Percentiles rank a stretch among this genome's conserved stretches.
Evolutionary conservation across 2,329 filamentous ascomycete species (phyloP).

Genomic region (Stromatinia cepivora): DNA sequence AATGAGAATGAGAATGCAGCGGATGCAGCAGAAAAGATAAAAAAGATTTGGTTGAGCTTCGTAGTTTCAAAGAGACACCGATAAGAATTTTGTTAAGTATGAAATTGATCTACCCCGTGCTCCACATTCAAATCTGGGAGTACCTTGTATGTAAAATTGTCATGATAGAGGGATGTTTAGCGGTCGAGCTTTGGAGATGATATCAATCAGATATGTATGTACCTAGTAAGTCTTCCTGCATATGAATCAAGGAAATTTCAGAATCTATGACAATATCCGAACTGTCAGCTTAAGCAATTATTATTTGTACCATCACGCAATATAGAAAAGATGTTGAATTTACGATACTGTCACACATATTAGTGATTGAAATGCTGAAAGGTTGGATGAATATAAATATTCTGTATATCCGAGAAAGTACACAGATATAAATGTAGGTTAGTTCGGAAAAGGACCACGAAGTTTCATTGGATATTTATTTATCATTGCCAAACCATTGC

Average conservation of each 20-base stretch:
- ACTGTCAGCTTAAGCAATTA: not conserved
- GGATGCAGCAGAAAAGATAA: not conserved
- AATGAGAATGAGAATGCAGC: not conserved
- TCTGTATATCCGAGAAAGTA: not conserved
- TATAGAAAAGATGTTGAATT: not conserved
- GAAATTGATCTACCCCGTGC: not conserved
- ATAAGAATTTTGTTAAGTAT: slow-evolving; percentile 14
- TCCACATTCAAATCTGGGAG: not conserved
- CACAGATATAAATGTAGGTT: not conserved
- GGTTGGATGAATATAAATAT: not conserved
- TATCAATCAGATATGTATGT: not conserved
- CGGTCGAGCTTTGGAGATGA: not conserved
- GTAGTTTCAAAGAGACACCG: not conserved
- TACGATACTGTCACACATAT: not conserved
- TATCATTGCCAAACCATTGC: not conserved
- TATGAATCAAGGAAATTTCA: no score
- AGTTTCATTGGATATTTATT: not conserved
- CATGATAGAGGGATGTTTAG: not conserved
- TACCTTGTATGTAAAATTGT: not conserved
- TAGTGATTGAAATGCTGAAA: not conserved
- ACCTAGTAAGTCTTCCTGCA: not conserved
- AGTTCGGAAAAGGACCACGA: not conserved
- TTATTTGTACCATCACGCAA: not conserved
- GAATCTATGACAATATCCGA: no score
- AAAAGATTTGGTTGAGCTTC: not conserved